Conservation (phyloP, 2,329 filamentous ascomycete species). For the Sarocladium brachiariae region DNA sequence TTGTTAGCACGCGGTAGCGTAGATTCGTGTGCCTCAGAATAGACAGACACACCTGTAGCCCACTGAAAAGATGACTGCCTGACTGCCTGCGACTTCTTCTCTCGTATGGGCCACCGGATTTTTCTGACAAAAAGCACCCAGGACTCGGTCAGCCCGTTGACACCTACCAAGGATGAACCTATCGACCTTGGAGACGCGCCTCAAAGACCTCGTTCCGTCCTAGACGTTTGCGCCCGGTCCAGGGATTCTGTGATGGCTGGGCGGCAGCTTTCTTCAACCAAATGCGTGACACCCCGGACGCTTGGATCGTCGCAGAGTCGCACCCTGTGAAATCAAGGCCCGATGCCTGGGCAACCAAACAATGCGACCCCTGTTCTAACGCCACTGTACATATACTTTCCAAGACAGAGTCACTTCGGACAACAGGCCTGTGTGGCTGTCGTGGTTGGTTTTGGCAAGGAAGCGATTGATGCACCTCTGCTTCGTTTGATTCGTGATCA, state of each 20-base stretch:
- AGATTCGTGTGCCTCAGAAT: too few species aligned
- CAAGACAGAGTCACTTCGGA: neutral
- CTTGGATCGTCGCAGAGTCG: neutral
- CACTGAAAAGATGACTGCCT: too few species aligned
- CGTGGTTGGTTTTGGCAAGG: slow-evolving; percentile 4
- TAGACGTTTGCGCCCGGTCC: neutral
- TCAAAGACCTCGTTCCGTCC: neutral
- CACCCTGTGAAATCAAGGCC: slow-evolving; percentile 5
- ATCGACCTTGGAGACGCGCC: neutral
- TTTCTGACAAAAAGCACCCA: neutral
- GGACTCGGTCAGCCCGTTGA: neutral
- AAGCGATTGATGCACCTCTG: slow-evolving; percentile 3
- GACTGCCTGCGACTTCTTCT: neutral
- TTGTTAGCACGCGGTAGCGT: too few species aligned
- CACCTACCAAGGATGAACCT: neutral
- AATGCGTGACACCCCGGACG: neutral
- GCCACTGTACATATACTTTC: too few species aligned
- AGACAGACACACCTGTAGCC: too few species aligned
- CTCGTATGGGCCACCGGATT: too few species aligned
- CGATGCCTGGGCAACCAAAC: slow-evolving; percentile 6
- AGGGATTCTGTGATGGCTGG: neutral
- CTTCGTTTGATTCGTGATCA: neutral
- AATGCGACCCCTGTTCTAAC: neutral
- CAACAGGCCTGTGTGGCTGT: neutral
- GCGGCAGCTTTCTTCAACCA: neutral